phyloP scores from a whole-genome alignment of 2,329 filamentous ascomycete genomes.

The Emericellopsis cladophorae region DNA sequence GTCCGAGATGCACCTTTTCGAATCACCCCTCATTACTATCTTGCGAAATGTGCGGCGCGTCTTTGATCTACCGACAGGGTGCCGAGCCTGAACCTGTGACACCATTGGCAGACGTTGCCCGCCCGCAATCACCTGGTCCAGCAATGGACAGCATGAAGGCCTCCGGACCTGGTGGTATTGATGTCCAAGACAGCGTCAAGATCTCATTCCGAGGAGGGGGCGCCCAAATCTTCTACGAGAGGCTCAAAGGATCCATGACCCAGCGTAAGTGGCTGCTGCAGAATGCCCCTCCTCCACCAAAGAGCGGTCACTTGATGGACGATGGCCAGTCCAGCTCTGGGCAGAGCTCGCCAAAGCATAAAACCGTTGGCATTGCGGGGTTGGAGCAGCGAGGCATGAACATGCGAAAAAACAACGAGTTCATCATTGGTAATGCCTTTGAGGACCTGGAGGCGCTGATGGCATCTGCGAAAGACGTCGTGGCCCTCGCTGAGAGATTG shows the following conservation, averaged over 20 bases:
- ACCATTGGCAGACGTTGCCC: slow-evolving; percentile 21
- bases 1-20: slow-evolving; percentile 82
- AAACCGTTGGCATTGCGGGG: slow-evolving; percentile 79
- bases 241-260: slow-evolving; percentile 74
- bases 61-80: slow-evolving; percentile 46
- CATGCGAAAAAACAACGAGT: slow-evolving; percentile 81
- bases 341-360: slow-evolving; percentile 23
- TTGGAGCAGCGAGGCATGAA: slow-evolving; percentile 77
- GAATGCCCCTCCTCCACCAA: slow-evolving; percentile 77
- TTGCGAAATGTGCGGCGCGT: slow-evolving; percentile 85
- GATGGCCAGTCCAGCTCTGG: slow-evolving; percentile 17
- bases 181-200: slow-evolving; percentile 67
- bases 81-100: slow-evolving; percentile 17
- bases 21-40: slow-evolving; percentile 79
- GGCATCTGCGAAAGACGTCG: slow-evolving; percentile 93
- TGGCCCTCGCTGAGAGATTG: slow-evolving; percentile 83
- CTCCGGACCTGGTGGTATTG: slow-evolving; percentile 22
- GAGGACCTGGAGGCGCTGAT: slow-evolving; percentile 94
- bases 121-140: slow-evolving; percentile 71
- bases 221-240: slow-evolving; percentile 80
- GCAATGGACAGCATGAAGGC: slow-evolving; percentile 30
- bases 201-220: slow-evolving; percentile 84
- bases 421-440: slow-evolving; percentile 86
- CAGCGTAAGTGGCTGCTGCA: slow-evolving; percentile 94
- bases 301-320: slow-evolving; percentile 28